Evolutionary conservation across 352 stramenopile genomes (phyloP).

Genomic region (Phytophthora sp.): DNA sequence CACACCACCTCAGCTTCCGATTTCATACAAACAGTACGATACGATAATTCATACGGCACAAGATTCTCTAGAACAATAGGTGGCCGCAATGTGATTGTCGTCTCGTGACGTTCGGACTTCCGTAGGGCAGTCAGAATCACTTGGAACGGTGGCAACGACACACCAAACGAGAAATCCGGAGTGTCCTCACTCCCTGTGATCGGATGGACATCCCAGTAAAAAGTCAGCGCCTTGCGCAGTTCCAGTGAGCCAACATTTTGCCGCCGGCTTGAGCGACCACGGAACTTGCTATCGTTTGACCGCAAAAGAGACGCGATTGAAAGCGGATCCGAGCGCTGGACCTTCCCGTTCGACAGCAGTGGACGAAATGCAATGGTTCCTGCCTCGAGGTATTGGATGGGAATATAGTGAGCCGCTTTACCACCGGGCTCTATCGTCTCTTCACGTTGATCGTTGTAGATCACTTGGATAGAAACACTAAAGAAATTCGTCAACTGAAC

Average conservation of each 20-base stretch:
- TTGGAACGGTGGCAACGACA: slow-evolving; percentile 74
- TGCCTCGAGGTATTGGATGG: slow-evolving; percentile 79
- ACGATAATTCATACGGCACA: slow-evolving; percentile 72
- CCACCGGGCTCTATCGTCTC: slow-evolving; percentile 60
- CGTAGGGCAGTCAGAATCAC: slow-evolving; percentile 71
- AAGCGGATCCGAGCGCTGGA: slow-evolving; percentile 63
- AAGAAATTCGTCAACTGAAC: slow-evolving; percentile 83
- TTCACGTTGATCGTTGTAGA: slow-evolving; percentile 72
- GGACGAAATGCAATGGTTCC: slow-evolving; percentile 78
- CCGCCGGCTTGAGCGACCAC: slow-evolving; percentile 32
- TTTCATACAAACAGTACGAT: slow-evolving; percentile 84
- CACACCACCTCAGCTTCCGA: slow-evolving; percentile 64
- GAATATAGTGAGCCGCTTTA: slow-evolving; percentile 69
- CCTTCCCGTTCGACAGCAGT: slow-evolving; percentile 58
- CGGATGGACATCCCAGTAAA: slow-evolving; percentile 78
- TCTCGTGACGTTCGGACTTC: slow-evolving; percentile 83
- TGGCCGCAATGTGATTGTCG: slow-evolving; percentile 67
- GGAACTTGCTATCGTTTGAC: slow-evolving; percentile 38
- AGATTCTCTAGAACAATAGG: slow-evolving; percentile 82
- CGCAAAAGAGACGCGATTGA: slow-evolving; percentile 68
- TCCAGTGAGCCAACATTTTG: slow-evolving; percentile 68
- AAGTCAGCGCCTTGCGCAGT: slow-evolving; percentile 69
- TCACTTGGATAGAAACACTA: slow-evolving; percentile 69
- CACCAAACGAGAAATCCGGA: slow-evolving; percentile 41
- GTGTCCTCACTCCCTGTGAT: slow-evolving; percentile 18